A percentile compares a stretch with the other conserved stretches of the same genome.
Conservation (phyloP, 768 basidiomycete species). For the Favolaschia claudopus region DNA sequence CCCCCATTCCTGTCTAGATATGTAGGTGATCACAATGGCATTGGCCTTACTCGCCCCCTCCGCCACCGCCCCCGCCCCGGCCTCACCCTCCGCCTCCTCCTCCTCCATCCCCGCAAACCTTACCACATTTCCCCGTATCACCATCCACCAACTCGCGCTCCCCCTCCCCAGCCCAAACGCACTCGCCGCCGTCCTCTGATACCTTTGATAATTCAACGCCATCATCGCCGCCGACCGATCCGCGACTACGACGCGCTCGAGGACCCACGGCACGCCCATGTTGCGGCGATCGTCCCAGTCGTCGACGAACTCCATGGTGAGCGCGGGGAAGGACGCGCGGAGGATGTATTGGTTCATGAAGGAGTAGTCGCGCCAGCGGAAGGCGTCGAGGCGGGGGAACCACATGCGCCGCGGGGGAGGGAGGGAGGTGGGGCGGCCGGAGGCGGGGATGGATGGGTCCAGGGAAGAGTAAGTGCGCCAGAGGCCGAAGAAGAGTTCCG, state of each 20-base stretch:
- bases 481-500: conserved; percentile 90
- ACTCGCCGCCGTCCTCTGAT: conserved; percentile 78
- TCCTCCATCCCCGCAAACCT: conserved; percentile 69
- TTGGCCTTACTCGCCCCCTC: conserved; percentile 54
- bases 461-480: conserved; percentile 91
- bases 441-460: conserved; percentile 69
- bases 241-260: conserved; percentile 87
- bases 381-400: conserved; percentile 76
- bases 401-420: conserved; percentile 78
- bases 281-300: conserved; percentile 86
- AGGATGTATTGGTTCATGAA: conserved; percentile 91
- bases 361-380: conserved; percentile 91
- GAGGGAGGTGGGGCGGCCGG: conserved; percentile 75
- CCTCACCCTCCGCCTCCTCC: conserved; percentile 52
- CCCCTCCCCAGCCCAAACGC: conserved; percentile 81
- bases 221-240: conserved; percentile 89
- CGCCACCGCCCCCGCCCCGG: conserved; percentile 51
- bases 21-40: conserved; percentile 87
- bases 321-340: conserved; percentile 80
- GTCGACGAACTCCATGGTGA: conserved; percentile 78
- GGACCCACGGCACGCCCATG: conserved; percentile 73
- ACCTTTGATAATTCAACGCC: conserved; percentile 68
- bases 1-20: conserved; percentile 90
- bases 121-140: conserved; percentile 76
- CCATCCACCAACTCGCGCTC: conserved; percentile 85